Conservation (phyloP, 2,329 filamentous ascomycete species). For the Venturia nashicola region DNA sequence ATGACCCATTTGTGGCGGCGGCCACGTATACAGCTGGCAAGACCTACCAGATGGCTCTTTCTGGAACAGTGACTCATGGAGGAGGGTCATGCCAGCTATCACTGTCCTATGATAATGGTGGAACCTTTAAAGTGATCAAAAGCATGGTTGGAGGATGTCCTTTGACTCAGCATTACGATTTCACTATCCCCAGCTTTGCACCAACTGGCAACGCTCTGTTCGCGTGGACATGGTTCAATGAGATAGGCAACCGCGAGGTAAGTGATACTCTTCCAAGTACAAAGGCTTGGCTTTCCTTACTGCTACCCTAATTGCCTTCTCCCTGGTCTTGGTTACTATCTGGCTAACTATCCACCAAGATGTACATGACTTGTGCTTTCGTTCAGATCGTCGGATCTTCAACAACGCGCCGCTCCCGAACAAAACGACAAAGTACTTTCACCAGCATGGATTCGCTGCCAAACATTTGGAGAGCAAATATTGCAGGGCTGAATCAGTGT, state of each 20-base stretch:
- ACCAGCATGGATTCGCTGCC: slow-evolving; percentile 52
- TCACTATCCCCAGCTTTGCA: slow-evolving; percentile 56
- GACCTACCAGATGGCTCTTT: slow-evolving; percentile 49
- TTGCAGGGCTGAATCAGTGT: slow-evolving; percentile 42
- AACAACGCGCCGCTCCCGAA: slow-evolving; percentile 25
- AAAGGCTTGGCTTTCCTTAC: no score
- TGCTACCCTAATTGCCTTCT: no score
- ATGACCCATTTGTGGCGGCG: not conserved
- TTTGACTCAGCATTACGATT: slow-evolving; percentile 51
- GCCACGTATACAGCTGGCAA: slow-evolving; percentile 45
- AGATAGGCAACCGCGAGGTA: slow-evolving; percentile 70
- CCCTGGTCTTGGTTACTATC: no score
- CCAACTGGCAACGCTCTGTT: slow-evolving; percentile 62
- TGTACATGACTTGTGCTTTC: slow-evolving; percentile 89
- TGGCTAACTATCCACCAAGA: slow-evolving; percentile 20
- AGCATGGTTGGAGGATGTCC: slow-evolving; percentile 82
- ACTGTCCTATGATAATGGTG: slow-evolving; percentile 63
- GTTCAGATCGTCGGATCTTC: slow-evolving; percentile 50
- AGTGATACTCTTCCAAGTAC: no score
- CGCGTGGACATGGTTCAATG: slow-evolving; percentile 93
- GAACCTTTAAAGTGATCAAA: slow-evolving; percentile 79
- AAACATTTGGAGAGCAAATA: slow-evolving; percentile 63
- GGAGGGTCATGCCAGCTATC: slow-evolving; percentile 88
- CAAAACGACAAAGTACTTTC: slow-evolving; percentile 19
- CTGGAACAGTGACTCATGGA: slow-evolving; percentile 57